These are phyloP conservation scores for Aquilaria malaccensis DNA, from an alignment of 345 rosid genomes.

Conservation along the genomic window DNA sequence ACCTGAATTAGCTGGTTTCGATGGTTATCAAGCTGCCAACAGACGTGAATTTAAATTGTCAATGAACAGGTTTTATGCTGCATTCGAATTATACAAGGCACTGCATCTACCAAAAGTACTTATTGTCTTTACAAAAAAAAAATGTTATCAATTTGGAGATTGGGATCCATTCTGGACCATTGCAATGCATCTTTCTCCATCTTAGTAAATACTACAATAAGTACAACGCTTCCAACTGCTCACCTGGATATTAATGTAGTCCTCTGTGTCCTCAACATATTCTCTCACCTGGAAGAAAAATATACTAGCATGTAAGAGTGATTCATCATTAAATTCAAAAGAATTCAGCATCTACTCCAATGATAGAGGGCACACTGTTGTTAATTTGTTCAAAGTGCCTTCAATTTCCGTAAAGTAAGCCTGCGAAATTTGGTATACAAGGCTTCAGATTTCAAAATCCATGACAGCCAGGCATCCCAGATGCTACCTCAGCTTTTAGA, in stretches of 20 bases:
- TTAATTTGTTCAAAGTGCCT: constrained; percentile 45
- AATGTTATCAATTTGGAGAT: no score
- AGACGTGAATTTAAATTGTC: constrained; percentile 9
- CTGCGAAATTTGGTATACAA: constrained; percentile 23
- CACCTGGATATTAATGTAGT: constrained; percentile 69
- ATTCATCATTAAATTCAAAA: not conserved
- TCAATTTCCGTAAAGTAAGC: constrained; percentile 63
- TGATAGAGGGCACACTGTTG: constrained; percentile 27
- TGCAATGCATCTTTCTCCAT: constrained; percentile 1
- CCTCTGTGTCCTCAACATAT: constrained; percentile 78
- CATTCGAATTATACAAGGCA: no score
- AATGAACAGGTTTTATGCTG: not conserved
- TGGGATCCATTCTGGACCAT: not conserved
- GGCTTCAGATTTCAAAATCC: no score
- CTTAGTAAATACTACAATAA: not conserved
- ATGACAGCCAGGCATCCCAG: no score
- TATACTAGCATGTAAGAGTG: constrained; percentile 3
- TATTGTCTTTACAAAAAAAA: no score
- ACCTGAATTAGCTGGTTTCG: constrained; percentile 81
- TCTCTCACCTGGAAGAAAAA: constrained; percentile 49
- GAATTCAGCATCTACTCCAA: constrained; percentile 4
- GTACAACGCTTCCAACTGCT: not conserved
- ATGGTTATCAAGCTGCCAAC: constrained; percentile 61
- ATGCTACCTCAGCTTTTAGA: not conserved
- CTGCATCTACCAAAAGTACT: no score